These are phyloP conservation scores for Herpetomonas samuelpessoai DNA, from an alignment of 208 protist species.

Conservation along the genomic window DNA sequence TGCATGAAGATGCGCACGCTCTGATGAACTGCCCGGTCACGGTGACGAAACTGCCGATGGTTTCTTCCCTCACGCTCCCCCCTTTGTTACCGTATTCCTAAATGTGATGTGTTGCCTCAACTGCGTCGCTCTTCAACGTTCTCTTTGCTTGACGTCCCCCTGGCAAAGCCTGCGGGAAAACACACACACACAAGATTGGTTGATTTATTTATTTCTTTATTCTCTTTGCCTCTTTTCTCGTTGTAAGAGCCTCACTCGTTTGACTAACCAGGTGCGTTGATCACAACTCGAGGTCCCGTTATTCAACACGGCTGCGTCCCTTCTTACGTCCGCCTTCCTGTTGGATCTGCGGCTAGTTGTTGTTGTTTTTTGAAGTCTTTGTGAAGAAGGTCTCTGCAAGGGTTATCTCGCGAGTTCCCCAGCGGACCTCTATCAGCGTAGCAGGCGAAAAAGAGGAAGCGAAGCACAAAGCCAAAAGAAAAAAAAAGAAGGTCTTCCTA, in stretches of 20 bases:
- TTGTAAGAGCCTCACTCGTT: background rate
- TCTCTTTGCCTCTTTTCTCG: conserved; percentile 6
- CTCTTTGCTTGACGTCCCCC: background rate
- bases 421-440: background rate
- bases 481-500: background rate
- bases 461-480: background rate
- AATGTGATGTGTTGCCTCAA: too few species aligned
- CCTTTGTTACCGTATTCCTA: too few species aligned
- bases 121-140: background rate
- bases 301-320: background rate
- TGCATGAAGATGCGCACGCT: too few species aligned
- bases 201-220: conserved; percentile 3
- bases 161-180: background rate
- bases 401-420: too few species aligned
- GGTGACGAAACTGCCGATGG: too few species aligned
- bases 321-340: background rate
- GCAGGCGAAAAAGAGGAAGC: background rate
- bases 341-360: too few species aligned
- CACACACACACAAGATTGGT: background rate
- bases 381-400: too few species aligned
- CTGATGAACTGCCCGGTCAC: too few species aligned
- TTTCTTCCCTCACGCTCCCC: background rate
- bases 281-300: too few species aligned
- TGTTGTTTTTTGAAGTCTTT: too few species aligned
- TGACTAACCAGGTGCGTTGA: too few species aligned